Conservation (phyloP, 805 yeast genomes). For the Lachancea thermotolerans region DNA sequence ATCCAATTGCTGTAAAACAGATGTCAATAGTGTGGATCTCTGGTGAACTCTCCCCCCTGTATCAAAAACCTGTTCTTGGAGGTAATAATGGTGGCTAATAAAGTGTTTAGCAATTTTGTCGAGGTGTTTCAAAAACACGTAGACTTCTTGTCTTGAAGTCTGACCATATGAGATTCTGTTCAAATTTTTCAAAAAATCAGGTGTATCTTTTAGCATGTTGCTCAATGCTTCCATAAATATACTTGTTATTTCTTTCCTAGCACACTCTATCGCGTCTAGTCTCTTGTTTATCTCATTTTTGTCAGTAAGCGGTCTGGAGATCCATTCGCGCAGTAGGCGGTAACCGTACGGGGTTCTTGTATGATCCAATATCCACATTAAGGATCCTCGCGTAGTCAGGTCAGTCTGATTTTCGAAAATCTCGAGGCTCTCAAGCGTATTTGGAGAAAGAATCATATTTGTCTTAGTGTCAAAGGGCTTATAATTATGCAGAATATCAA, state of each 20-base stretch:
- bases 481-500: conserved; percentile 46
- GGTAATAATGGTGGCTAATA: conserved; percentile 23
- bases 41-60: conserved; percentile 12
- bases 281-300: conserved; percentile 52
- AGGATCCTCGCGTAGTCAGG: conserved; percentile 52
- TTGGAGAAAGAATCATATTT: conserved; percentile 53
- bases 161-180: conserved; percentile 54
- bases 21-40: conserved; percentile 33
- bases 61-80: conserved; percentile 22
- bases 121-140: conserved; percentile 43
- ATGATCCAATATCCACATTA: conserved; percentile 74
- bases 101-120: conserved; percentile 33
- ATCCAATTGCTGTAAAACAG: conserved; percentile 36
- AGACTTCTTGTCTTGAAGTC: conserved; percentile 55
- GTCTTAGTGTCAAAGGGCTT: conserved; percentile 37
- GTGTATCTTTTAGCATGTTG: conserved; percentile 30
- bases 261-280: conserved; percentile 49
- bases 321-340: conserved; percentile 64
- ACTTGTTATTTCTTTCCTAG: conserved; percentile 34
- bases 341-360: conserved; percentile 75
- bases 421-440: conserved; percentile 66
- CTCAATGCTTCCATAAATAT: conserved; percentile 35
- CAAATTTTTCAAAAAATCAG: conserved; percentile 55
- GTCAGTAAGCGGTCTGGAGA: conserved; percentile 60
- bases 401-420: conserved; percentile 63